These are phyloP conservation scores for Mangifera indica DNA, from an alignment of 345 rosid species.

Conservation along the genomic window DNA sequence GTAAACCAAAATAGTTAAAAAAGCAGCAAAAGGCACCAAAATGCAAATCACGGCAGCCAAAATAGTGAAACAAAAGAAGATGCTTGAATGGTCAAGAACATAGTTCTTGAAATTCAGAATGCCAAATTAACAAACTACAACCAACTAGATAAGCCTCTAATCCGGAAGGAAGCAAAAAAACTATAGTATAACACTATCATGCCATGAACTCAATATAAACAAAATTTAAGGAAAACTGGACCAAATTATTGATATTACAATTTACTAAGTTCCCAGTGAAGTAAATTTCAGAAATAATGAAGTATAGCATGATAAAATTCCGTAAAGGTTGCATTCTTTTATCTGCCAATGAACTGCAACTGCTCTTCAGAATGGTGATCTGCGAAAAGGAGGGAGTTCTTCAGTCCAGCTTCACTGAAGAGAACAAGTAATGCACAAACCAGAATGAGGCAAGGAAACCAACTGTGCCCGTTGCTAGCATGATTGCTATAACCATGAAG, in stretches of 20 bases:
- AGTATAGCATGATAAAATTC: slow-evolving; percentile 5
- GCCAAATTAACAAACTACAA: slow-evolving; percentile 2
- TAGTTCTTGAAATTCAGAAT: neutral
- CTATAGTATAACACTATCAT: slow-evolving; percentile 12
- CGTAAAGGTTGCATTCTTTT: neutral
- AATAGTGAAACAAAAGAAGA: neutral
- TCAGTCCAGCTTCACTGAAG: slow-evolving; percentile 72
- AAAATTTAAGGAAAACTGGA: slow-evolving; percentile 26
- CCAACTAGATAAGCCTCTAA: neutral
- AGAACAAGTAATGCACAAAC: slow-evolving; percentile 75
- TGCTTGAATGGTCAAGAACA: neutral
- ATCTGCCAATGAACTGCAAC: neutral
- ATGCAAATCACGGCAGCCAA: neutral
- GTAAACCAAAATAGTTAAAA: neutral
- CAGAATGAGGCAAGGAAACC: slow-evolving; percentile 76
- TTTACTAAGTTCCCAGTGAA: slow-evolving; percentile 24
- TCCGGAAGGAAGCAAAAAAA: slow-evolving; percentile 7
- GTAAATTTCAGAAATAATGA: slow-evolving; percentile 4
- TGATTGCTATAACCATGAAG: slow-evolving; percentile 65
- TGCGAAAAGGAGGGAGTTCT: slow-evolving; percentile 3
- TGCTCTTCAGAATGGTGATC: neutral
- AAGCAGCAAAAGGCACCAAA: neutral
- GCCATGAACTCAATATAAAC: slow-evolving; percentile 19
- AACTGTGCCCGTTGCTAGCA: slow-evolving; percentile 68
- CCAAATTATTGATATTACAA: slow-evolving; percentile 36